Evolutionary conservation across 306 rosid species (phyloP).

Genomic region (Adenanthera pavonina): DNA sequence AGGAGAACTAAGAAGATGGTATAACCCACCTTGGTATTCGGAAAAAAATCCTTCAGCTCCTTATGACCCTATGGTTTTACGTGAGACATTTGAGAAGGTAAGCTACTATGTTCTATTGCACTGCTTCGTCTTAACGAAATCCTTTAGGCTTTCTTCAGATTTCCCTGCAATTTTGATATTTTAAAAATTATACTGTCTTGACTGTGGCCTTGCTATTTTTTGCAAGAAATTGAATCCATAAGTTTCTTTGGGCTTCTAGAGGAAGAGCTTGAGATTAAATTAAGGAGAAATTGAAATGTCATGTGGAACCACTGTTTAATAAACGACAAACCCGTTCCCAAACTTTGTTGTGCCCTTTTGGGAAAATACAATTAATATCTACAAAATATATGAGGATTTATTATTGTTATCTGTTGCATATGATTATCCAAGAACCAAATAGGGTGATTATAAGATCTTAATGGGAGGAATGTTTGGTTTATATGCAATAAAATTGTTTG

Average conservation of each 20-base stretch:
- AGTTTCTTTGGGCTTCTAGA: slow-evolving; percentile 16
- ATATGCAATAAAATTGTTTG: slow-evolving; percentile 12
- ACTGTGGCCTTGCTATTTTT: slow-evolving; percentile 12
- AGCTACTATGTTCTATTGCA: slow-evolving; percentile 35
- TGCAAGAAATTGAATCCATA: slow-evolving; percentile 26
- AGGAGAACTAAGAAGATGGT: slow-evolving; percentile 96
- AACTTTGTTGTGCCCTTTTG: neutral
- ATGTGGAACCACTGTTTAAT: slow-evolving; percentile 9
- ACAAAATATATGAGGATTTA: slow-evolving; percentile 2
- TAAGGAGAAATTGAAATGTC: neutral
- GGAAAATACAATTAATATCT: slow-evolving; percentile 3
- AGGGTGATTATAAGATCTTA: slow-evolving; percentile 10
- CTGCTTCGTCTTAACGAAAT: slow-evolving; percentile 33
- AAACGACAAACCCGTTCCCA: slow-evolving; percentile 11
- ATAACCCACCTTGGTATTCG: slow-evolving; percentile 84
- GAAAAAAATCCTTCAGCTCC: slow-evolving; percentile 78
- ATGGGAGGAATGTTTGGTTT: slow-evolving; percentile 25
- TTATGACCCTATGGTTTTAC: slow-evolving; percentile 69
- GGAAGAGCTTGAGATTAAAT: slow-evolving; percentile 27
- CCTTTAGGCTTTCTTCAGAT: slow-evolving; percentile 21
- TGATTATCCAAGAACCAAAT: neutral
- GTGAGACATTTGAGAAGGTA: slow-evolving; percentile 85
- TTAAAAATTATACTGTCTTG: slow-evolving; percentile 4
- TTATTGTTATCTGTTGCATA: slow-evolving; percentile 17
- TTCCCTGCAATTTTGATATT: slow-evolving; percentile 4